Percentiles rank a stretch among this genome's conserved stretches.
Evolutionary conservation across 202 grass and related monocot species (phyloP).

Genomic region (Brachypodium distachyon): DNA sequence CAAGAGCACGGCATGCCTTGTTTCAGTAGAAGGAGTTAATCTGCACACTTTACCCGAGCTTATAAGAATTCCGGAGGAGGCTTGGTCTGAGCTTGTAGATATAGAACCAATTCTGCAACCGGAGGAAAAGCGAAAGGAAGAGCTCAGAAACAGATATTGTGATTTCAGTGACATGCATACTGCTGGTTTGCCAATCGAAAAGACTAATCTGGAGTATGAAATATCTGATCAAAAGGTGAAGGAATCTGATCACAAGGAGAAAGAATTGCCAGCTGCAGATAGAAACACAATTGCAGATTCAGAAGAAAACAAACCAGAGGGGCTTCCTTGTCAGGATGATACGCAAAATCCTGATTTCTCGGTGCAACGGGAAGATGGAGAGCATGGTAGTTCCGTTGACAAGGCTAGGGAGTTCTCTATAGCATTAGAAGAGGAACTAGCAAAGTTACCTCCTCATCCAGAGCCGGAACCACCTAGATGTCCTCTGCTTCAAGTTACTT

Average conservation of each 20-base stretch:
- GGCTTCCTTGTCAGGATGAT: not conserved
- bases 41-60: conserved; percentile 13
- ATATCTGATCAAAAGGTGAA: conserved; percentile 15
- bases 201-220: conserved; percentile 2
- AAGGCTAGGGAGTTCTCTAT: conserved; percentile 17
- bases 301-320: conserved; percentile 28
- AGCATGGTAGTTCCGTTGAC: conserved; percentile 8
- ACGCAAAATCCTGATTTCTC: conserved; percentile 6
- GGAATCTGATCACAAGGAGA: conserved; percentile 21
- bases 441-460: conserved; percentile 12
- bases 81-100: conserved; percentile 33
- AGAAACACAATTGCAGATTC: conserved; percentile 15
- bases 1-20: not conserved
- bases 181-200: conserved; percentile 11
- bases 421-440: conserved; percentile 35
- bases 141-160: conserved; percentile 15
- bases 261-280: conserved; percentile 5
- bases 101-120: conserved; percentile 17
- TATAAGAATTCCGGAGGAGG: conserved; percentile 40
- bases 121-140: conserved; percentile 9
- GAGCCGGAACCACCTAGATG: conserved; percentile 42
- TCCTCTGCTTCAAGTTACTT: conserved; percentile 57
- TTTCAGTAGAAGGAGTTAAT: conserved; percentile 17
- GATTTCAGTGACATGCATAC: not conserved
- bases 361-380: not conserved